Percentiles rank a stretch among this genome's conserved stretches.
Evolutionary conservation across 768 basidiomycete species (phyloP).

Genomic region (Kwoniella dejecticola): DNA sequence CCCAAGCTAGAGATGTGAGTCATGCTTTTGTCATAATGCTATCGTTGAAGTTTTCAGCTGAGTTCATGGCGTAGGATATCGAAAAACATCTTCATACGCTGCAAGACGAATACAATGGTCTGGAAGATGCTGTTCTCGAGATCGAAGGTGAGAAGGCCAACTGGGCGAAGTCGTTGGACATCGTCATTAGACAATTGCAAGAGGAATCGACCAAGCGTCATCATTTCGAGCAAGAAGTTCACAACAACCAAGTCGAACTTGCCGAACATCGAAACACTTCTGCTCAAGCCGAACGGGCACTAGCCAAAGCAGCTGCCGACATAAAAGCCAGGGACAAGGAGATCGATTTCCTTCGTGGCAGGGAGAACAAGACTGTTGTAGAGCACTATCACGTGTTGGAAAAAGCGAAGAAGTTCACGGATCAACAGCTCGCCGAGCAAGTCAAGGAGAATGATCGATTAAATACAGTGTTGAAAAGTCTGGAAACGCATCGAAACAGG

Average conservation of each 20-base stretch:
- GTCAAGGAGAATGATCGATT: slow-evolving; percentile 75
- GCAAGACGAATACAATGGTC: slow-evolving; percentile 75
- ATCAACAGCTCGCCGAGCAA: slow-evolving; percentile 81
- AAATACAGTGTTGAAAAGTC: slow-evolving; percentile 73
- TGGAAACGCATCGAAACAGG: slow-evolving; percentile 76
- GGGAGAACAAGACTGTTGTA: slow-evolving; percentile 93
- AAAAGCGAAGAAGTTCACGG: slow-evolving; percentile 91
- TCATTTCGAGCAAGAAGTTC: slow-evolving; percentile 72
- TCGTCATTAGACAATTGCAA: slow-evolving; percentile 71
- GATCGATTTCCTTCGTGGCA: slow-evolving; percentile 75
- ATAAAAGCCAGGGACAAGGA: slow-evolving; percentile 82
- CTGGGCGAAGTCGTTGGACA: slow-evolving; percentile 72
- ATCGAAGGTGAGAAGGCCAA: slow-evolving; percentile 78
- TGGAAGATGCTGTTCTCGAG: slow-evolving; percentile 83
- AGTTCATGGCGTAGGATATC: slow-evolving; percentile 60
- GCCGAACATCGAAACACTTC: slow-evolving; percentile 66
- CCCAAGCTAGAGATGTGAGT: slow-evolving; percentile 70
- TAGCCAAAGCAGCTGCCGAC: slow-evolving; percentile 77
- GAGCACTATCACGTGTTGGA: slow-evolving; percentile 96
- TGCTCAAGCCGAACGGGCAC: slow-evolving; percentile 72
- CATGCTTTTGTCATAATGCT: too few relatives aligned
- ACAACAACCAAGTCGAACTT: slow-evolving; percentile 63
- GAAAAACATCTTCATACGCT: slow-evolving; percentile 74
- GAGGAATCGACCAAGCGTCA: slow-evolving; percentile 70
- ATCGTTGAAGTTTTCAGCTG: slow-evolving; percentile 14